phyloP scores from a whole-genome alignment of 2,329 filamentous ascomycete species.

The Huntiella abstrusa region DNA sequence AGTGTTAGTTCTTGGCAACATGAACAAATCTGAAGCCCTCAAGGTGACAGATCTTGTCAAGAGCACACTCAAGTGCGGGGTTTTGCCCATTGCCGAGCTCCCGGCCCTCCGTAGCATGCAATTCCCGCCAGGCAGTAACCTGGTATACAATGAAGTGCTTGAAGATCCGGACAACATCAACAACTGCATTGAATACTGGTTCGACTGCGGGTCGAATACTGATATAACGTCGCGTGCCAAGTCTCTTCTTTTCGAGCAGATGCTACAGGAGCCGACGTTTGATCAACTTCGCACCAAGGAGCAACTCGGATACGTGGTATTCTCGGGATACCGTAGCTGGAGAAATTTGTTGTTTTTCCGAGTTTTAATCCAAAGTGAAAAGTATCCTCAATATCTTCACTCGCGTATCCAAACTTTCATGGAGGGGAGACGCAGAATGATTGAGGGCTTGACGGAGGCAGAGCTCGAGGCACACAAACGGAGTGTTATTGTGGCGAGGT shows the following conservation, averaged over 20 bases:
- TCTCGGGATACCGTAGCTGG: constrained; percentile 54
- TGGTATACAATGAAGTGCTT: constrained; percentile 60
- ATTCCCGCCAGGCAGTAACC: constrained; percentile 64
- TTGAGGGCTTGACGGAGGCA: constrained; percentile 58
- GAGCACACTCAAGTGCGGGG: constrained; percentile 52
- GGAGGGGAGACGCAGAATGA: constrained; percentile 39
- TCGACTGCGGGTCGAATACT: constrained; percentile 49
- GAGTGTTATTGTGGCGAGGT: constrained; percentile 66
- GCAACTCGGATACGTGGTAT: constrained; percentile 92
- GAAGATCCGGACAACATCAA: constrained; percentile 82
- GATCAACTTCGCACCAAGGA: constrained; percentile 92
- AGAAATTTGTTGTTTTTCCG: constrained; percentile 70
- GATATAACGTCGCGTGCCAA: constrained; percentile 57
- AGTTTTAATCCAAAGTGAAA: constrained; percentile 86
- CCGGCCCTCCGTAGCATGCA: constrained; percentile 58
- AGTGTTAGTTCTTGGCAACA: constrained; percentile 72
- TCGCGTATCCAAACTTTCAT: constrained; percentile 76
- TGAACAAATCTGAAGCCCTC: constrained; percentile 85
- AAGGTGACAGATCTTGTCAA: constrained; percentile 71
- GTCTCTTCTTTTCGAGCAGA: constrained; percentile 66
- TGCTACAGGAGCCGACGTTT: constrained; percentile 84
- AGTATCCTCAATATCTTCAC: constrained; percentile 66
- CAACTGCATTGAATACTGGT: constrained; percentile 63
- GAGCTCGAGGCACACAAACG: constrained; percentile 86
- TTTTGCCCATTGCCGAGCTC: constrained; percentile 62